Evolutionary conservation across 2,329 filamentous ascomycete species (phyloP).

Genomic region (Incumbomyces lentus): DNA sequence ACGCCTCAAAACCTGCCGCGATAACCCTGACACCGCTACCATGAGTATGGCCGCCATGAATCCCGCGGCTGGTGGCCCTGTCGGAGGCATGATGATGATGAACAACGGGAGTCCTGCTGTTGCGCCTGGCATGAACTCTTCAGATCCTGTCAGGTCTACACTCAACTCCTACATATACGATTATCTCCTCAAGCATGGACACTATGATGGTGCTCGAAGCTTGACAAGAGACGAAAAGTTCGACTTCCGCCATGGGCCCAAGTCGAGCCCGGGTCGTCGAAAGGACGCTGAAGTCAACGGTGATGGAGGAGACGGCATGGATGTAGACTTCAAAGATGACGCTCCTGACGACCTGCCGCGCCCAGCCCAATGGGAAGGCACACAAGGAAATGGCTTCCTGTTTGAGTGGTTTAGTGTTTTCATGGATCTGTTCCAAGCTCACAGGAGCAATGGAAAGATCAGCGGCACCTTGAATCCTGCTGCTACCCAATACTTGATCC

Average conservation of each 20-base stretch:
- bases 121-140: slow-evolving; percentile 32
- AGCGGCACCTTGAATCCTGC: slow-evolving; percentile 26
- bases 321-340: slow-evolving; percentile 73
- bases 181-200: slow-evolving; percentile 71
- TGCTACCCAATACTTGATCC: slow-evolving; percentile 65
- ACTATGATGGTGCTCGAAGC: slow-evolving; percentile 72
- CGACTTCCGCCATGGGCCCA: slow-evolving; percentile 48
- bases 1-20: not conserved
- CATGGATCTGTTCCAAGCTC: slow-evolving; percentile 87
- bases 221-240: slow-evolving; percentile 51
- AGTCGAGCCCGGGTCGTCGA: slow-evolving; percentile 59
- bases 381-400: slow-evolving; percentile 57
- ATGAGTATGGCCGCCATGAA: slow-evolving; percentile 50
- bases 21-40: slow-evolving; percentile 15
- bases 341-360: slow-evolving; percentile 68
- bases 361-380: slow-evolving; percentile 51
- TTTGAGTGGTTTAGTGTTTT: slow-evolving; percentile 97
- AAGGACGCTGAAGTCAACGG: slow-evolving; percentile 63
- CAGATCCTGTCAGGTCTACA: slow-evolving; percentile 28
- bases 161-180: slow-evolving; percentile 60
- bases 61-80: slow-evolving; percentile 43
- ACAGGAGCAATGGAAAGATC: slow-evolving; percentile 57
- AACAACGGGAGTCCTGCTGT: slow-evolving; percentile 36
- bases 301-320: slow-evolving; percentile 63
- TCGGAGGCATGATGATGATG: slow-evolving; percentile 45